Base-by-base conservation (phyloP, 164 flowering plant species). In the Magnolia changhungtana region DNA sequence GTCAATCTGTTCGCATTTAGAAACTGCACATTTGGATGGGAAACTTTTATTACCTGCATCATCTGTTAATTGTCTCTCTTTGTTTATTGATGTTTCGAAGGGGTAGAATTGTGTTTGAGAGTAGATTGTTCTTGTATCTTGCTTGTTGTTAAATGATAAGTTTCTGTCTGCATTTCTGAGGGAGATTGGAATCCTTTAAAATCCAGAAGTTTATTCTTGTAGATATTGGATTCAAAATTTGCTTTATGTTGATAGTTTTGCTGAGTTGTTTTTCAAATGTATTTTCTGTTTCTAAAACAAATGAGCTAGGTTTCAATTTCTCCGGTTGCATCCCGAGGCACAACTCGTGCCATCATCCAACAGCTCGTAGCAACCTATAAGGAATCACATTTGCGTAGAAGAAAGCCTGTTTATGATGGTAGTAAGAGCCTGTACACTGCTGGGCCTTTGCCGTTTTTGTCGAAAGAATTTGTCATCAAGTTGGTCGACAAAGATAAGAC, bases 331-430 rank as follows among this genome's bases (percentile, higher is more conserved):
- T 89, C 94, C 1, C 89, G 89, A 71, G 83, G 66, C 0, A 74
- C 86, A 0, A 86, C 82, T 78, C 72, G 96, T 13, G 79, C 77
- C 0, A 76, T 96, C 0, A 83, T 96, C 9, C 67, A 7, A 0
- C 71, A 82, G 64, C 87, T 93, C 0, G 85, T 86, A 1, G 8
- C 9, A 0, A 0, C 8, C 9, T 87, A 79, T 59, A 0, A 75
- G 0, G 76, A 72, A 0, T 78, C 94, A 0, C 87, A 86, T n/a
- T 64, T 91, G 80, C 90, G 88, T 0, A 73, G 61, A 0, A 50
- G 80, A 4, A 66, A 1, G 5, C 91, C 91, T 0, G 97, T 88
- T 0, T 96, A 87, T 81, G 99, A 96, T 85, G 97, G 99, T 0
- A 74, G 85, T 31, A 92, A 91, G 63, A 85, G 89, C 37, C 72